A percentile compares a stretch with the other conserved stretches of the same genome.
Evolutionary conservation across 2,329 filamentous ascomycete genomes (phyloP).

Genomic region (Colletotrichum eleusines): DNA sequence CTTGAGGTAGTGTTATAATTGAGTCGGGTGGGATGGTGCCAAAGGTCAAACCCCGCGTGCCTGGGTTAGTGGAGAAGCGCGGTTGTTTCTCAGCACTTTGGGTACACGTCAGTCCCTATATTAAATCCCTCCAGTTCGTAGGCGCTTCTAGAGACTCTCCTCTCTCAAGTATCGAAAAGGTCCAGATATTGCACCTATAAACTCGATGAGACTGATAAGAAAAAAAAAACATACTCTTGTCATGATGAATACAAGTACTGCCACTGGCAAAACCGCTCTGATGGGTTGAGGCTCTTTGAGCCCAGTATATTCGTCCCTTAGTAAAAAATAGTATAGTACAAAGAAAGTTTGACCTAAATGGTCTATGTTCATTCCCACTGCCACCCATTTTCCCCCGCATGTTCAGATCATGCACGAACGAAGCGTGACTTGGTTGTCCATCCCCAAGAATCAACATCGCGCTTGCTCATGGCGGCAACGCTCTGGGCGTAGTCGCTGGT

Average conservation of each 20-base stretch:
- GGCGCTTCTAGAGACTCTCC: not conserved
- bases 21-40: too few relatives aligned
- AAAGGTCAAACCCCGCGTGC: not conserved
- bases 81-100: too few relatives aligned
- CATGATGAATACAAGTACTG: not conserved
- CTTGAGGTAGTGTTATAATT: too few relatives aligned
- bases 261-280: not conserved
- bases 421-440: conserved; percentile 41
- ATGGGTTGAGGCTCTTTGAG: not conserved
- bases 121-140: not conserved
- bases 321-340: conserved; percentile 4
- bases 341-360: not conserved
- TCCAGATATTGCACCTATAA: not conserved
- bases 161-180: not conserved
- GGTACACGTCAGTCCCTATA: too few relatives aligned
- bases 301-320: not conserved
- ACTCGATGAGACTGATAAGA: fast-evolving
- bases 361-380: not conserved
- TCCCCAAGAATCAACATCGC: conserved; percentile 31
- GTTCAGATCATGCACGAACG: conserved; percentile 6
- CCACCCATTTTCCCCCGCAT: not conserved
- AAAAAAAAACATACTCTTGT: not conserved
- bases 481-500: conserved; percentile 57
- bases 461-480: conserved; percentile 44
- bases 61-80: too few relatives aligned